Evolutionary conservation across 768 basidiomycete genomes (phyloP).

Genomic region (Tricholoma saponaceum): DNA sequence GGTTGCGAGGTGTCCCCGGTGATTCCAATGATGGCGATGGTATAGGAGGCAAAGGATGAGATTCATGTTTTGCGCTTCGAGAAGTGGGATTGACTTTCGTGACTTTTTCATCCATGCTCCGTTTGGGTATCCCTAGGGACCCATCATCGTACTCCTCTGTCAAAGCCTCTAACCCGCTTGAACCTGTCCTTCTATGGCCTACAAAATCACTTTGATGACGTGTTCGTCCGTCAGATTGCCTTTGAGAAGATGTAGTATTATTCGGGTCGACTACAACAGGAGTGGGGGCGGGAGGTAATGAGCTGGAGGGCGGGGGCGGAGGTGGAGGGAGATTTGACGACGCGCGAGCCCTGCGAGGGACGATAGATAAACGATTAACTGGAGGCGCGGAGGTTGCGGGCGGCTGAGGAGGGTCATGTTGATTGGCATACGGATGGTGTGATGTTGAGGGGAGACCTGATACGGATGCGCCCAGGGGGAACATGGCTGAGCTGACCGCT

Average conservation of each 20-base stretch:
- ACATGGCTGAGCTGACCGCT: slow-evolving; percentile 45
- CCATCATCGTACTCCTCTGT: slow-evolving; percentile 54
- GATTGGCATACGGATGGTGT: slow-evolving; percentile 52
- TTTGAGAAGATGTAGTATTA: slow-evolving; percentile 24
- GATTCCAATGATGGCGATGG: slow-evolving; percentile 40
- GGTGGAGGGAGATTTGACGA: slow-evolving; percentile 61
- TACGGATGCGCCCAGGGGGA: slow-evolving; percentile 32
- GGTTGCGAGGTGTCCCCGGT: slow-evolving; percentile 27
- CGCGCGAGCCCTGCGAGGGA: slow-evolving; percentile 44
- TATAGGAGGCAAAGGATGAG: slow-evolving; percentile 65
- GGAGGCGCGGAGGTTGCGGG: slow-evolving; percentile 19
- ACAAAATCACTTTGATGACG: slow-evolving; percentile 46
- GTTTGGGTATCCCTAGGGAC: slow-evolving; percentile 16
- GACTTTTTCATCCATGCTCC: slow-evolving; percentile 23
- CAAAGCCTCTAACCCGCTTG: slow-evolving; percentile 55
- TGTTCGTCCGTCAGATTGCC: slow-evolving; percentile 30
- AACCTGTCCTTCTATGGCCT: slow-evolving; percentile 52
- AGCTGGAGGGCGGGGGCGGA: slow-evolving; percentile 58
- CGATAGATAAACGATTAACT: slow-evolving; percentile 32
- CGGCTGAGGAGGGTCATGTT: slow-evolving; percentile 30
- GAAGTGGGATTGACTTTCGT: slow-evolving; percentile 25
- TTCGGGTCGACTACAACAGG: slow-evolving; percentile 23
- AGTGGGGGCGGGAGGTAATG: slow-evolving; percentile 57
- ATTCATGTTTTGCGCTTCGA: slow-evolving; percentile 42
- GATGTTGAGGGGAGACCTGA: slow-evolving; percentile 28